A percentile compares a stretch with the other conserved stretches of the same genome.
Conservation (phyloP, 2,329 filamentous ascomycete genomes). For the Aspergillus fischeri region DNA sequence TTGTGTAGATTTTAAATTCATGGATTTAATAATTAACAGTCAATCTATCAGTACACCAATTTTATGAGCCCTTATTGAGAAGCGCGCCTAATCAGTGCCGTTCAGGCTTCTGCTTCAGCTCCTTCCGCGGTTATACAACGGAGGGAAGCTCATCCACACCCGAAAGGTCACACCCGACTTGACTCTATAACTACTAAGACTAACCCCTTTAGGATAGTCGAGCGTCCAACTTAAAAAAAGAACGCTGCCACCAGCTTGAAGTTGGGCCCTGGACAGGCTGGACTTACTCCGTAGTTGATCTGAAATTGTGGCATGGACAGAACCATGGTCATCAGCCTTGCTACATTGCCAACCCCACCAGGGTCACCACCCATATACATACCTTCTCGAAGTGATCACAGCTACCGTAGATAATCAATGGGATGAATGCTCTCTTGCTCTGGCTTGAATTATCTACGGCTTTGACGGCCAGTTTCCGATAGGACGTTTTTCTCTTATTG, state of each 20-base stretch:
- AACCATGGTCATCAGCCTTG: slow-evolving; percentile 11
- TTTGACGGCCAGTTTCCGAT: background rate
- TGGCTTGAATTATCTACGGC: background rate
- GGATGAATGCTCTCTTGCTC: background rate
- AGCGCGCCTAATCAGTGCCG: too few relatives aligned
- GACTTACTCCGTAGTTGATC: background rate
- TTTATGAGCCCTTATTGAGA: too few relatives aligned
- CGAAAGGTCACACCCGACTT: background rate
- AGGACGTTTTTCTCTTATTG: background rate
- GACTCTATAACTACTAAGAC: background rate
- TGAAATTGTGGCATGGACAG: slow-evolving; percentile 3
- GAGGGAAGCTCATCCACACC: background rate
- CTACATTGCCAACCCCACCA: background rate
- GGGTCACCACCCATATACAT: too few relatives aligned
- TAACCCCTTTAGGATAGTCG: slow-evolving; percentile 1
- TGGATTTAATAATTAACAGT: too few relatives aligned
- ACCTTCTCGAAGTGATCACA: background rate
- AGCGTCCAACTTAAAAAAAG: slow-evolving; percentile 13
- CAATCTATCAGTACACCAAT: too few relatives aligned
- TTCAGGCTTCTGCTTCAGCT: too few relatives aligned
- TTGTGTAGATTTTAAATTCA: too few relatives aligned
- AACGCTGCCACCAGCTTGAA: slow-evolving; percentile 3
- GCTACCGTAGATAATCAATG: too few relatives aligned
- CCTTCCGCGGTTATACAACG: background rate
- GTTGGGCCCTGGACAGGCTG: background rate